Base-by-base conservation (phyloP, 2,329 filamentous ascomycete species). In the Amylocarpus encephaloides region DNA sequence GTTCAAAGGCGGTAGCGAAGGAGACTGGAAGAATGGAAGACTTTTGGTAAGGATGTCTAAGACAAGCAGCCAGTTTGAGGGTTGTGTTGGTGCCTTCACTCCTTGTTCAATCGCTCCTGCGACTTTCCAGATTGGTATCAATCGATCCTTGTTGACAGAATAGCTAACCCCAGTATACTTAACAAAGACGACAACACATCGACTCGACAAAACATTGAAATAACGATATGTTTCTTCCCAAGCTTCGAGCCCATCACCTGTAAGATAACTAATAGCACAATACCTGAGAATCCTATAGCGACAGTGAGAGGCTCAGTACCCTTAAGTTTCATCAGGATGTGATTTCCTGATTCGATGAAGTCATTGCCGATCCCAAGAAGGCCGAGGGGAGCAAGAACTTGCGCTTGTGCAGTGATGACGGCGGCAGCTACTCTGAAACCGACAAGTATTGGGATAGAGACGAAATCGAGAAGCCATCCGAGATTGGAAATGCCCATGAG, bases 401-500 rank as follows among this genome's bases (percentile, higher is more conserved):
- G 82, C n/a, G 79, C 80, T 44, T 83, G 74, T 18, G 79, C 76
- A 60, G 85, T 85, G 29, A 79, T 81, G 43, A 85, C 76, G 19
- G 80, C 82, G 1, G 82, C 80, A 1, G 81, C 80, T 0, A 80
- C 82, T 57, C 85, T 82, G 67, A 84, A 85, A 4, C 82, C 82
- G 6, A 73, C 79, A 0, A 85, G 71, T 1, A 85, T 78, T 0
- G 81, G 81, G 1, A 81, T 72, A 0, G 81, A 83, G 56, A 85
- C 78, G 58, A 83, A 85, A 52, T 85, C 80, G 16, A 85, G 71
- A 5, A 85, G 69, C 62, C 83, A 85, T 1, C 81, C 81, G 5
- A 85, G 74, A 46, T 80, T 81, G 18, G 84, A 69, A 1, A 84
- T 69, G 0, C 82, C 82, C 2, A 85, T 67, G 13, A 73, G 70